These are phyloP conservation scores for Diaporthe nobilis DNA, from an alignment of 2,329 filamentous ascomycete genomes.

Conservation along the genomic window DNA sequence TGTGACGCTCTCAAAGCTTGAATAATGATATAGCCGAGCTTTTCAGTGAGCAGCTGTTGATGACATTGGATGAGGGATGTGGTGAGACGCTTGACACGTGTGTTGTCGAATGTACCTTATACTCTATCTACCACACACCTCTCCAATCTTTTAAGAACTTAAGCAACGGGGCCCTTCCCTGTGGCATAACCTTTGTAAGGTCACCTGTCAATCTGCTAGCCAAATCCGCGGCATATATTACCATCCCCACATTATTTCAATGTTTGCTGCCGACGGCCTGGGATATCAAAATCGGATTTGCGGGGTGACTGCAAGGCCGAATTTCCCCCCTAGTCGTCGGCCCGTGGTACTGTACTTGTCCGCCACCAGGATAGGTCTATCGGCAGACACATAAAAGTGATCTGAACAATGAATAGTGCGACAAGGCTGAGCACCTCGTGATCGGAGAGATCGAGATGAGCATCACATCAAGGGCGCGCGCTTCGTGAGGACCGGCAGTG, in stretches of 20 bases:
- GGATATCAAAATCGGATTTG: neutral
- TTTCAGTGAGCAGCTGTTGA: neutral
- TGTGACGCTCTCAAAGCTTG: neutral
- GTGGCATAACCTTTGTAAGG: too few relatives aligned
- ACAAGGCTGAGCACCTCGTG: neutral
- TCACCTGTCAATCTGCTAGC: too few relatives aligned
- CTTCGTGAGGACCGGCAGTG: neutral
- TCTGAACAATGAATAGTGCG: neutral
- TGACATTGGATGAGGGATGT: neutral
- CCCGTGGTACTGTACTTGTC: too few relatives aligned
- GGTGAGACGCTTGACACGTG: neutral
- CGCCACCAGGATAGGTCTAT: neutral
- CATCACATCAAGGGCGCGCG: neutral
- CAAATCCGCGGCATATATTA: neutral
- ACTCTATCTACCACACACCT: neutral
- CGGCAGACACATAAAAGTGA: neutral
- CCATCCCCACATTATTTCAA: neutral
- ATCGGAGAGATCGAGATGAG: neutral
- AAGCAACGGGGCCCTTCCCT: neutral
- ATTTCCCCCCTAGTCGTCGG: neutral
- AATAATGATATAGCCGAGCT: neutral
- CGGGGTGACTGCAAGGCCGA: neutral
- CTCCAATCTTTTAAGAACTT: neutral
- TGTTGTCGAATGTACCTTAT: neutral
- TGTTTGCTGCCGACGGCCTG: neutral